Evolutionary conservation across 2,329 filamentous ascomycete genomes (phyloP).

Genomic region (Exophiala lecanii-corni): DNA sequence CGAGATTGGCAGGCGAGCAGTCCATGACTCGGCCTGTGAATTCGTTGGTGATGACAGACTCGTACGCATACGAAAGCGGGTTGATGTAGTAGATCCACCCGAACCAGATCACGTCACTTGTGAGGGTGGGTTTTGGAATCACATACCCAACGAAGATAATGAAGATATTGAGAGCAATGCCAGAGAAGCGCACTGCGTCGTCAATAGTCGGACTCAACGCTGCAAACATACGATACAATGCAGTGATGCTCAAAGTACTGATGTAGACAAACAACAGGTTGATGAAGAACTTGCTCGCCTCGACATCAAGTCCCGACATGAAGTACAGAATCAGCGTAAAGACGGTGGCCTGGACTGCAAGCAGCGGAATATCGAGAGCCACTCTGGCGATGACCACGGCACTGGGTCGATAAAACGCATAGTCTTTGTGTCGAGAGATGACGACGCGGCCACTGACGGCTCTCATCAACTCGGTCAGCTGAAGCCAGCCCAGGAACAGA

Average conservation of each 20-base stretch:
- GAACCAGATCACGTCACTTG: constrained; percentile 60
- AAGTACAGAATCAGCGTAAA: constrained; percentile 65
- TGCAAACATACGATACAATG: constrained; percentile 64
- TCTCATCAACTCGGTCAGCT: constrained; percentile 72
- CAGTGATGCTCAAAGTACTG: constrained; percentile 58
- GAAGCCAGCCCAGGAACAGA: constrained; percentile 64
- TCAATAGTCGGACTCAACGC: constrained; percentile 60
- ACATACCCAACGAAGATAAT: constrained; percentile 63
- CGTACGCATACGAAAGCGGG: constrained; percentile 58
- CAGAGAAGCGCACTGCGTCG: constrained; percentile 61
- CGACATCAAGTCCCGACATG: constrained; percentile 55
- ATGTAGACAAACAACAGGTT: constrained; percentile 61
- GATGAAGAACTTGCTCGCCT: constrained; percentile 62
- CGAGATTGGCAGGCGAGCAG: constrained; percentile 55
- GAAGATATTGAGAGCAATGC: constrained; percentile 58
- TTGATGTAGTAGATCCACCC: constrained; percentile 58
- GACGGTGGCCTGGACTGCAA: constrained; percentile 54
- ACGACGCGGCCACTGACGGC: constrained; percentile 68
- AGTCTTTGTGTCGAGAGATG: constrained; percentile 63
- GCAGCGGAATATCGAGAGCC: constrained; percentile 58
- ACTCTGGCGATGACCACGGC: constrained; percentile 60
- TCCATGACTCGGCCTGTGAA: constrained; percentile 54
- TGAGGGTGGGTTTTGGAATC: constrained; percentile 60
- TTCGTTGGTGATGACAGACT: constrained; percentile 64
- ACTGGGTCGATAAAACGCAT: constrained; percentile 66